Conservation (phyloP, 2,329 filamentous ascomycete genomes). For the Nectriaceae sp. region DNA sequence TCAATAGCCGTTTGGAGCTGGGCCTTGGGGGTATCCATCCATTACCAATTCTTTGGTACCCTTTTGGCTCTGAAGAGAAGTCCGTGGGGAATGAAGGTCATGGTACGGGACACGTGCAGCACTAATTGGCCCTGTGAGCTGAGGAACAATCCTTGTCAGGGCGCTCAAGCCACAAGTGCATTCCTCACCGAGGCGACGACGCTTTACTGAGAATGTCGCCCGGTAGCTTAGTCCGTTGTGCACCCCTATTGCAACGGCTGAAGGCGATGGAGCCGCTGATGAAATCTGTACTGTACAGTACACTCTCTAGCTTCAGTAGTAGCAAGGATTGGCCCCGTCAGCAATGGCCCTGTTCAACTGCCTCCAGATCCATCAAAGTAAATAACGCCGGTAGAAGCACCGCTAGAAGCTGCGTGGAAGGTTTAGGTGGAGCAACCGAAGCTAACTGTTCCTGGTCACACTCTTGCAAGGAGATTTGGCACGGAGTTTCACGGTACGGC, state of each 20-base stretch:
- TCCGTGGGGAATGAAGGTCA: not conserved
- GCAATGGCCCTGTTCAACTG: not conserved
- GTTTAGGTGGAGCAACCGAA: not conserved
- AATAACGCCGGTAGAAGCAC: no score
- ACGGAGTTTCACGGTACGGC: not conserved
- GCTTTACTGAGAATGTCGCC: not conserved
- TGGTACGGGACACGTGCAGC: not conserved
- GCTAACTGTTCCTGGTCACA: not conserved
- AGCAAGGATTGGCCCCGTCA: not conserved
- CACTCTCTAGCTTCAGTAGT: no score
- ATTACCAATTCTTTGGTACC: not conserved
- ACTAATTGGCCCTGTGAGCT: no score
- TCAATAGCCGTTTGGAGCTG: no score
- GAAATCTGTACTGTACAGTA: no score
- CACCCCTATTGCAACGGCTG: no score
- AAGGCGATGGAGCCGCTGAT: no score
- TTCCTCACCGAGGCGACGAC: not conserved
- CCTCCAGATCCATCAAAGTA: not conserved
- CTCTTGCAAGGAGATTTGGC: no score
- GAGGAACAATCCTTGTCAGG: no score
- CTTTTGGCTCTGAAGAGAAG: not conserved
- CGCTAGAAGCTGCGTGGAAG: conserved; percentile 1
- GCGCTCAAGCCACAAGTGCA: no score
- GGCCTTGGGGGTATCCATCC: no score
- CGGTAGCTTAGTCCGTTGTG: no score